A percentile compares a stretch with the other conserved stretches of the same genome.
These are phyloP conservation scores for Torulaspora globosa DNA, from an alignment of 1,139 yeast species.

Conservation along the genomic window DNA sequence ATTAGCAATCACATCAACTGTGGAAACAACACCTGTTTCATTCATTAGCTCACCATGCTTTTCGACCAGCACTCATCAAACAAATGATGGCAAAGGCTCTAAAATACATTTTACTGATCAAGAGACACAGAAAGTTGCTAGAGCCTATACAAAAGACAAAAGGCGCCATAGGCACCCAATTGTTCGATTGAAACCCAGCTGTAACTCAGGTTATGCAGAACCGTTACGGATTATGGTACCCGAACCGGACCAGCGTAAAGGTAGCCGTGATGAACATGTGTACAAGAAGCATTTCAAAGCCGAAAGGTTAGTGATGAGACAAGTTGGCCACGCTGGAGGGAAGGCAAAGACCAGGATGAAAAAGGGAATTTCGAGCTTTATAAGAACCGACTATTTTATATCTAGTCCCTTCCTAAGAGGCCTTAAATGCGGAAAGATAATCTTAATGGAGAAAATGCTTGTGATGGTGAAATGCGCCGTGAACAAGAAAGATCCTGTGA, in stretches of 20 bases:
- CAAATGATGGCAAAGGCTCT: not conserved
- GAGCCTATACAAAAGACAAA: not conserved
- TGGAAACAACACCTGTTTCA: slow-evolving; percentile 3
- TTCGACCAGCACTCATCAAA: not conserved
- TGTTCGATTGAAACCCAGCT: slow-evolving; percentile 7
- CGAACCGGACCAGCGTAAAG: slow-evolving; percentile 16
- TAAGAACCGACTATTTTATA: not conserved
- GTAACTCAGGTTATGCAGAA: slow-evolving; percentile 7
- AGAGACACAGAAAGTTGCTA: not conserved
- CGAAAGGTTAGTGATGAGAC: slow-evolving; percentile 6
- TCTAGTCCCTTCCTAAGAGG: not conserved
- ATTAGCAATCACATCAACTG: not conserved
- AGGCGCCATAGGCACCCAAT: slow-evolving; percentile 5
- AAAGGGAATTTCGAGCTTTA: not conserved
- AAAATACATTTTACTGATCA: slow-evolving; percentile 1
- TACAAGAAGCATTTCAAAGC: slow-evolving; percentile 4
- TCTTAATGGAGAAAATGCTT: slow-evolving; percentile 62
- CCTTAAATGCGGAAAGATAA: slow-evolving; percentile 51
- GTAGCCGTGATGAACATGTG: slow-evolving; percentile 1
- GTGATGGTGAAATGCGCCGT: slow-evolving; percentile 50
- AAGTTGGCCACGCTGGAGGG: slow-evolving; percentile 12
- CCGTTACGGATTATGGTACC: slow-evolving; percentile 8
- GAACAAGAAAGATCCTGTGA: slow-evolving; percentile 32
- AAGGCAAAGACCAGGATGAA: slow-evolving; percentile 13
- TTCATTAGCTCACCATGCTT: not conserved